Conservation (phyloP, 306 rosid species). For the Datisca glomerata region DNA sequence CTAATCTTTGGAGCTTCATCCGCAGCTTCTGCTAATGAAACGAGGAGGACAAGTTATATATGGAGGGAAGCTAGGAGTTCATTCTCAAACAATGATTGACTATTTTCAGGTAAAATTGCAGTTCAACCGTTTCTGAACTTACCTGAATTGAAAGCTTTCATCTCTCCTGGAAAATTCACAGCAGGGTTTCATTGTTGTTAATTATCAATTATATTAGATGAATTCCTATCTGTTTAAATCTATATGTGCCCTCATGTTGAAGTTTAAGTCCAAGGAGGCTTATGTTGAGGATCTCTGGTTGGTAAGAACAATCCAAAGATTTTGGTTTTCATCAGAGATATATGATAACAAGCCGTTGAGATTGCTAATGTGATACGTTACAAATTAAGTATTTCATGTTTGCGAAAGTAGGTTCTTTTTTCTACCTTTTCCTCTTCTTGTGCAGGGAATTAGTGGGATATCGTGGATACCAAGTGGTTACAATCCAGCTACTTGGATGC, state of each 20-base stretch:
- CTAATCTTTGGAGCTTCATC: constrained; percentile 15
- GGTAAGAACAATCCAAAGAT: not conserved
- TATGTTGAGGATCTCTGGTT: no score
- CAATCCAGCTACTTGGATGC: constrained; percentile 96
- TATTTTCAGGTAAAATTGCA: constrained; percentile 59
- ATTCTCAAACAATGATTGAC: constrained; percentile 56
- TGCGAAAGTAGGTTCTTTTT: constrained; percentile 4
- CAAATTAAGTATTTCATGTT: not conserved
- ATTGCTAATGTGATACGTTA: no score
- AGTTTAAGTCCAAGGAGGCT: no score
- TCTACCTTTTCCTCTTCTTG: constrained; percentile 11
- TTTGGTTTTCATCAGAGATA: no score
- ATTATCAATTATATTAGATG: no score
- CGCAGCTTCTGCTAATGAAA: constrained; percentile 85
- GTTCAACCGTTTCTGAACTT: not conserved
- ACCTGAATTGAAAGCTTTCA: no score
- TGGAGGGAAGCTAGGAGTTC: constrained; percentile 74
- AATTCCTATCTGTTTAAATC: no score
- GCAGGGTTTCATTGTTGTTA: no score
- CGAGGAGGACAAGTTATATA: constrained; percentile 80
- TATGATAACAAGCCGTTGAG: no score
- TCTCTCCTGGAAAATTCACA: no score
- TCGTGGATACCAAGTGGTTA: constrained; percentile 49
- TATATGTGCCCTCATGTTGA: no score
- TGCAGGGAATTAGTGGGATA: constrained; percentile 42